Conservation (phyloP, 2,329 filamentous ascomycete species). For the Xylariaceae sp. region DNA sequence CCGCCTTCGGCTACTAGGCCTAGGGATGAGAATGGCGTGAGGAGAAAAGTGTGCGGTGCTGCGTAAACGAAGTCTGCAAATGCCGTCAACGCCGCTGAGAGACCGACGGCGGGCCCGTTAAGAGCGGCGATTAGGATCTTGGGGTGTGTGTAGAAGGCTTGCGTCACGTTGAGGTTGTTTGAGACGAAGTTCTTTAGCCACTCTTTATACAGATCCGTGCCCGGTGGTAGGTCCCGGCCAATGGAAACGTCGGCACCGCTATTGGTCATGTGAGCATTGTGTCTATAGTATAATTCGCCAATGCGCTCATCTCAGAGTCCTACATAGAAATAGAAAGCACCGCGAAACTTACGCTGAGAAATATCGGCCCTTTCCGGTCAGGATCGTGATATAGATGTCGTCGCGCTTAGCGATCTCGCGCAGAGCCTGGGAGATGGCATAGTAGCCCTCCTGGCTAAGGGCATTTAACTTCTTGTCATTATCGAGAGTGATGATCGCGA, state of each 20-base stretch:
- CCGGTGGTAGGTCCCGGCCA: slow-evolving; percentile 1
- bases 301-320: background rate
- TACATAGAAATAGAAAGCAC: background rate
- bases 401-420: slow-evolving; percentile 75
- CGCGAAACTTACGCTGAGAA: slow-evolving; percentile 75
- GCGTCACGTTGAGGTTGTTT: slow-evolving; percentile 86
- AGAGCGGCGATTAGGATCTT: slow-evolving; percentile 90
- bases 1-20: slow-evolving; percentile 89
- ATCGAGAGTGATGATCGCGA: slow-evolving; percentile 85
- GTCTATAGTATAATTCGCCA: background rate
- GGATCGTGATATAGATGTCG: slow-evolving; percentile 79
- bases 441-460: slow-evolving; percentile 70
- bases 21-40: slow-evolving; percentile 87
- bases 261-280: background rate
- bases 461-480: slow-evolving; percentile 86
- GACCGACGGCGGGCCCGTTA: slow-evolving; percentile 87
- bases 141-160: slow-evolving; percentile 87
- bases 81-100: slow-evolving; percentile 78
- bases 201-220: slow-evolving; percentile 42
- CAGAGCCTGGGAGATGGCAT: slow-evolving; percentile 68
- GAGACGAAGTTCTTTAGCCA: slow-evolving; percentile 72
- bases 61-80: slow-evolving; percentile 93
- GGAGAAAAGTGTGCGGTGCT: slow-evolving; percentile 74
- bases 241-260: slow-evolving; percentile 22
- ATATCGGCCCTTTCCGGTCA: slow-evolving; percentile 77